Evolutionary conservation across 2,329 filamentous ascomycete species (phyloP).

Genomic region (Fusarium clavum): DNA sequence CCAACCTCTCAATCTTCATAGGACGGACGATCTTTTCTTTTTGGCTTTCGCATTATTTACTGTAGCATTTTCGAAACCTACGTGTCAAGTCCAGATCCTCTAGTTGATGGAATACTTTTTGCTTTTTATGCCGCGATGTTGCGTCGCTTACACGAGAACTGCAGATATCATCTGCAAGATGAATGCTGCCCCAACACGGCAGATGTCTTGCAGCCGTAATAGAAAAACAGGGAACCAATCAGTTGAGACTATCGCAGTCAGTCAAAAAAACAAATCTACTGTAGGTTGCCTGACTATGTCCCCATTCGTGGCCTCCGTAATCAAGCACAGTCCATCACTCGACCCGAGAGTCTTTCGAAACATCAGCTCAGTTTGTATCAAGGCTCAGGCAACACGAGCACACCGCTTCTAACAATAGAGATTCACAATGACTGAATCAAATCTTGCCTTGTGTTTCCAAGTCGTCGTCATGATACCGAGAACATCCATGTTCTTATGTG

Average conservation of each 20-base stretch:
- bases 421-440: constrained; percentile 1
- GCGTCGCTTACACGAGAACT: constrained; percentile 5
- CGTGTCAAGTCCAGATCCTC: constrained; percentile 19
- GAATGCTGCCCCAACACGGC: neutral
- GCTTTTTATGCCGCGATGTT: neutral
- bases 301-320: constrained; percentile 26
- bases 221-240: constrained; percentile 9
- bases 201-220: neutral
- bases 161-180: constrained; percentile 1
- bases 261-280: neutral
- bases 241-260: neutral
- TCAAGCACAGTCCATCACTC: constrained; percentile 36
- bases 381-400: constrained; percentile 16
- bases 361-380: constrained; percentile 27
- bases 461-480: constrained; percentile 6
- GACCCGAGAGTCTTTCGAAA: constrained; percentile 27
- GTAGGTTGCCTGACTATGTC: constrained; percentile 9
- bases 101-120: constrained; percentile 6
- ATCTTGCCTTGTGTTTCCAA: constrained; percentile 12
- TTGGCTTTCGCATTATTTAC: neutral
- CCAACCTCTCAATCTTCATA: constrained; percentile 5
- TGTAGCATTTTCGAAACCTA: constrained; percentile 4
- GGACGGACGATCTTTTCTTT: constrained; percentile 10
- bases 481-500: constrained; percentile 31
- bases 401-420: constrained; percentile 28